These are phyloP conservation scores for Xylaria sp. DNA, from an alignment of 2,329 filamentous ascomycete genomes.

Conservation along the genomic window DNA sequence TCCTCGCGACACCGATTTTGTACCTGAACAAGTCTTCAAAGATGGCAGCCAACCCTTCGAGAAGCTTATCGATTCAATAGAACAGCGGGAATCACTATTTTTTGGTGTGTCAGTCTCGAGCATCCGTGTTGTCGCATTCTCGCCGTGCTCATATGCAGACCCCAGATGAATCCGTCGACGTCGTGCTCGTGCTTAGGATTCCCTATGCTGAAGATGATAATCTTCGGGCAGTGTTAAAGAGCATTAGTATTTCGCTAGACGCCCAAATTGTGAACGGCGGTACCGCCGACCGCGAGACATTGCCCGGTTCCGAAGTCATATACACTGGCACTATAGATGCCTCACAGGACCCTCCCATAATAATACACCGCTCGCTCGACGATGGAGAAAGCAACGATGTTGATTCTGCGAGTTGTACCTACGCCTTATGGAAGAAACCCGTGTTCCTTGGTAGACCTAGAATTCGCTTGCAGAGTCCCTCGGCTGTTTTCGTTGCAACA, in stretches of 20 bases:
- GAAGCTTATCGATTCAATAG: conserved; percentile 66
- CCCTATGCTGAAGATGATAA: conserved; percentile 67
- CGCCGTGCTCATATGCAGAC: conserved; percentile 61
- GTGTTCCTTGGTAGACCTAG: conserved; percentile 69
- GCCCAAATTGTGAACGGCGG: conserved; percentile 71
- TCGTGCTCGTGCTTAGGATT: conserved; percentile 75
- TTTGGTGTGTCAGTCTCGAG: conserved; percentile 69
- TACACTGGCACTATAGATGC: conserved; percentile 65
- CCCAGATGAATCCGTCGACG: conserved; percentile 77
- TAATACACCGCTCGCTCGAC: conserved; percentile 57
- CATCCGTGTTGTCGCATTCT: conserved; percentile 50
- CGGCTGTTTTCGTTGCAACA: conserved; percentile 71
- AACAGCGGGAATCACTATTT: conserved; percentile 73
- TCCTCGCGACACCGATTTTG: conserved; percentile 65
- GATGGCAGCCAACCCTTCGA: conserved; percentile 56
- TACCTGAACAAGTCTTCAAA: conserved; percentile 64
- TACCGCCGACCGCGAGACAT: conserved; percentile 59
- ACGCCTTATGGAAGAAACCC: conserved; percentile 70
- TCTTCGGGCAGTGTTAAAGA: conserved; percentile 68
- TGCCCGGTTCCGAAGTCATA: conserved; percentile 67
- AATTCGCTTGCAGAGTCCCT: conserved; percentile 73
- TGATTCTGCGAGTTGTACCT: conserved; percentile 54
- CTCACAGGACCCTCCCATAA: conserved; percentile 61
- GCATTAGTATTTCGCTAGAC: conserved; percentile 74
- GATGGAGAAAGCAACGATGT: conserved; percentile 41